Evolutionary conservation across 2,329 filamentous ascomycete species (phyloP).

Genomic region (Cordyceps militaris): DNA sequence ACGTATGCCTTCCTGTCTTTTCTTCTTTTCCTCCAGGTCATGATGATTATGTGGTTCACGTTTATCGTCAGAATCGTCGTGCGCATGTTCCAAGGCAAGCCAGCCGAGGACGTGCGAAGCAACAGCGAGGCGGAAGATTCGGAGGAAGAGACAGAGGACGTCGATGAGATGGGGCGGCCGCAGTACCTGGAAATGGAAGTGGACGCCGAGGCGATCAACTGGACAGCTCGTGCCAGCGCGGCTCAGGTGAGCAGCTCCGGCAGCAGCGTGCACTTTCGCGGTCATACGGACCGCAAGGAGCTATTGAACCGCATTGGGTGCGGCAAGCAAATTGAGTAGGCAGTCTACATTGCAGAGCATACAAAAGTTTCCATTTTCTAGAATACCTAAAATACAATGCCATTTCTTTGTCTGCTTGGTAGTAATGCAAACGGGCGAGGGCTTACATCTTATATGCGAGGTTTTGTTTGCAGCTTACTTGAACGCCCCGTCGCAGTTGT

Average conservation of each 20-base stretch:
- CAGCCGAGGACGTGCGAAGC: slow-evolving; percentile 79
- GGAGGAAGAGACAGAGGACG: slow-evolving; percentile 33
- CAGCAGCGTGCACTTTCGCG: slow-evolving; percentile 62
- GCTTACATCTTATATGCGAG: not conserved
- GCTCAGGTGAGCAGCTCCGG: slow-evolving; percentile 46
- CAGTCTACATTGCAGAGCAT: not conserved
- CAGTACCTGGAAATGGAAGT: slow-evolving; percentile 60
- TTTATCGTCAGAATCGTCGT: slow-evolving; percentile 81
- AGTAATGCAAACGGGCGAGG: not conserved
- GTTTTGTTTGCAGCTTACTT: not conserved
- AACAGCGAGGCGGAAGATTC: slow-evolving; percentile 73
- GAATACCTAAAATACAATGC: not conserved
- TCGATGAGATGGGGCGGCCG: slow-evolving; percentile 38
- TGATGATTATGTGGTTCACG: slow-evolving; percentile 81
- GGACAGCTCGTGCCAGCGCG: slow-evolving; percentile 53
- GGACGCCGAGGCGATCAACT: slow-evolving; percentile 62
- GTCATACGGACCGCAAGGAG: slow-evolving; percentile 21
- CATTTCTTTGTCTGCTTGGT: not conserved
- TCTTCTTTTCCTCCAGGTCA: slow-evolving; percentile 68
- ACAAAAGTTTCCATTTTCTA: not conserved
- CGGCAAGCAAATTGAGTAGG: not conserved
- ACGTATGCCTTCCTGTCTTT: slow-evolving; percentile 70
- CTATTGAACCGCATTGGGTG: not conserved
- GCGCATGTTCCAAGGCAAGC: slow-evolving; percentile 66
- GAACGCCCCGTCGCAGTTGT: not conserved